Base-by-base conservation (phyloP, 176 grass and related monocot genomes). In the Dendrocalamus sinicus region DNA sequence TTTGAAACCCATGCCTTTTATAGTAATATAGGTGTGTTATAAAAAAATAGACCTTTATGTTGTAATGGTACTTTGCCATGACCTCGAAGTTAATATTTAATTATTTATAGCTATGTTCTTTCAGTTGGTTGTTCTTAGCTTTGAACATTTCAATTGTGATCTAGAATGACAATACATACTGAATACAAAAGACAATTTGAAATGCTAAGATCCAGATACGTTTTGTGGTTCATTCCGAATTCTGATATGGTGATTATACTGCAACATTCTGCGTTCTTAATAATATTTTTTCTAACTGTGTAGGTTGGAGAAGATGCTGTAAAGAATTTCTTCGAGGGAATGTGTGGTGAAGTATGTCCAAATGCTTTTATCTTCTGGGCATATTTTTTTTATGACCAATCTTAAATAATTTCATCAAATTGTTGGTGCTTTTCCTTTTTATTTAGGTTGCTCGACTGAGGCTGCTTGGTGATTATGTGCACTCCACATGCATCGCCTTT, bases 381-480 rank as follows among this genome's bases (percentile, higher is more conserved):
- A 69, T 77, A 69, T n/a, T 77, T 30, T 55, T 60, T 84, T 41
- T 30, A 62, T 71, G n/a, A n/a, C 30, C 48, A 64, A 61, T 3
- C 16, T 45, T 71, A 68, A 78, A 60, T 86, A 72, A 40, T 80
- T 83, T 77, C 19, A 50, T 45, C 65, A 78, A 77, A 41, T 19
- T 39, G 12, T 50, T 51, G 44, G 11, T 83, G 43, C 44, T 75
- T 73, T 58, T 1, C 15, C 30, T 76, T 75, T 83, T 13, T 67
- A 35, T 46, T 50, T 76, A 89, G 95, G 92, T 97, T 89, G 89
- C 92, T 90, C 87, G 89, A 77, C 78, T 97, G 91, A 97, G 95
- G 87, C 87, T 97, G 75, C 91, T 95, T 40, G 92, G 95, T 79
- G 95, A 97, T 84, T 91, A 90, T 78, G 92, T 93, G 82, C 95